Evolutionary conservation across 2,329 filamentous ascomycete species (phyloP).

Genomic region (Endoconidiophora laricicola): DNA sequence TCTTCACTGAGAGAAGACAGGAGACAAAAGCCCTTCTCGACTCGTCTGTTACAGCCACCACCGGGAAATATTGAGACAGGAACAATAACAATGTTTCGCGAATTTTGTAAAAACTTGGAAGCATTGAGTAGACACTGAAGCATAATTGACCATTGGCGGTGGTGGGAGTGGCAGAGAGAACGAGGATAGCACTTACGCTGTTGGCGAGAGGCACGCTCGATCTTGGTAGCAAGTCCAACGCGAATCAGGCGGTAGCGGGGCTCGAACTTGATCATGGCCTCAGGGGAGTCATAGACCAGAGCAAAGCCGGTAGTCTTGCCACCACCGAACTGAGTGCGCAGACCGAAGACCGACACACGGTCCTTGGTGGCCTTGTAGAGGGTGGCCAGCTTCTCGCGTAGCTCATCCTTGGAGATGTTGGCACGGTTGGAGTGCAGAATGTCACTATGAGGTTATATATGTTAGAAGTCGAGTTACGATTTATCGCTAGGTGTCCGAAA

Average conservation of each 20-base stretch:
- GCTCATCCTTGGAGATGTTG: conserved; percentile 98
- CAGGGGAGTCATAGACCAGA: conserved; percentile 92
- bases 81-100: neutral
- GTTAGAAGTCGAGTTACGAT: conserved; percentile 3
- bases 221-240: conserved; percentile 81
- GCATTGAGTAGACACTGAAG: neutral
- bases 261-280: conserved; percentile 99
- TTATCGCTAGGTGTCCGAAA: too few species aligned
- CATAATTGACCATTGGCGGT: conserved; percentile 4
- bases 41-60: conserved; percentile 10
- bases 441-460: conserved; percentile 46
- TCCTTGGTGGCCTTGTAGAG: conserved; percentile 98
- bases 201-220: conserved; percentile 95
- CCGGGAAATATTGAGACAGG: neutral
- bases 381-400: conserved; percentile 82
- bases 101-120: neutral
- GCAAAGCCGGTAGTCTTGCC: conserved; percentile 99
- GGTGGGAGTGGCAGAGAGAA: conserved; percentile 12
- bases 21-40: conserved; percentile 12
- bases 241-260: conserved; percentile 93
- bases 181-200: conserved; percentile 61
- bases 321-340: conserved; percentile 97
- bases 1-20: conserved; percentile 11
- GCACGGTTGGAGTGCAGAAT: conserved; percentile 97
- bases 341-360: conserved; percentile 93